Evolutionary conservation across 2,329 filamentous ascomycete genomes (phyloP), one percentile per base, ranked within the genome.

Genomic region (Dothideomycetes sp.): DNA sequence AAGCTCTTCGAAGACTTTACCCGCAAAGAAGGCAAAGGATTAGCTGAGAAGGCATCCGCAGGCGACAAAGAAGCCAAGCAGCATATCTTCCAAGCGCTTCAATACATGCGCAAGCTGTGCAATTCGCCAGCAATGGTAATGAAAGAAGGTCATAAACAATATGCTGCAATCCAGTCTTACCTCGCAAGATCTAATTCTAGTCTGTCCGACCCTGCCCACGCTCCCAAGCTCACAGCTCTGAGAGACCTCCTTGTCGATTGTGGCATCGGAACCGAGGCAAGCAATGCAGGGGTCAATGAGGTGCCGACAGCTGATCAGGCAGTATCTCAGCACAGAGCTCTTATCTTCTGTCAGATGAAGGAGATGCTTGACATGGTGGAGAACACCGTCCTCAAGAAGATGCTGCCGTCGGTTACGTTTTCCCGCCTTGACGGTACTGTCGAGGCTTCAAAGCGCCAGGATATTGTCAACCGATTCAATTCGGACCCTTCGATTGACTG

Each of bases 301-400:
- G 58, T 81, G 10, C 71, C 72, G 12, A 69, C 73, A 1, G 74
- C 72, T 42, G 72, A 75, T 36, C 77, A 85, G 59, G 93, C 88
- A 31, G 93, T 98, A 58, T 94, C 91, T 45, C 91, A 89, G 19
- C 91, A 98, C 58, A 84, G 91, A 33, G 93, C 91, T 1, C 75
- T 98, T 19, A 83, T 98, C 49, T 98, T 98, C 70, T 98, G 91
- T 54, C 91, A 98, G 60, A 95, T 98, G 86, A 98, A 98, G 64
- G 91, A 98, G 61, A 98, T 98, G 93, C 73, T 98, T 17, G 91
- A 98, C 60, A 96, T 98, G 77, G 93, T 98, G 2, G 88, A 96
- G 57, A 86, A 83, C 52, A 88, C 89, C 42, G 91, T 98, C 1
- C 66, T 98, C 30, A 86, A 85, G 59, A 82, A 83, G 54, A 73